Base-by-base conservation (phyloP, 306 rosid genomes). In the Boehmeria nivea region DNA sequence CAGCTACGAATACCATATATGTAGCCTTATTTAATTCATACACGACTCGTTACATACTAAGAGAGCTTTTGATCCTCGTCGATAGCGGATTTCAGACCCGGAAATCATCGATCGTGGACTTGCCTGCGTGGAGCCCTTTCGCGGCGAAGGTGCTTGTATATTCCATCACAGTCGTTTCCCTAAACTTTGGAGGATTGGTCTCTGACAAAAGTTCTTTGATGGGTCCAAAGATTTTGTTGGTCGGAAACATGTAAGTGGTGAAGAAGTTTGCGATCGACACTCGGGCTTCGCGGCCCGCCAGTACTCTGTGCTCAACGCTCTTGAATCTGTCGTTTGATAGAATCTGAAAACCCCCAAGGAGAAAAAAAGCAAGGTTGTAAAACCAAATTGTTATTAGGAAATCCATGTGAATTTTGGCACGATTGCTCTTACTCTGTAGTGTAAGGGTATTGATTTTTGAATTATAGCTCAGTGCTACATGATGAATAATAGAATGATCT, bases 271-370 rank as follows among this genome's bases (percentile, higher is more conserved):
- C 40, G 14, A 52, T 25, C 0, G 61, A 37, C 10, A 63, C 20
- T 16, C 69, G 28, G 6, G 69, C 73, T 19, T 3, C 21, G 45
- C 0, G 31, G 44, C 64, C 67, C 24, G 74, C 74, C 43, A 68
- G 25, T 8, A 68, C 71, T 36, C 71, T 57, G 44, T 73, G 74
- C 13, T 73, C 63, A 25, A 51, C 34, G n/a, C 79, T 73, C 61
- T 43, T 72, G 68, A 82, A 82, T 59, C 26, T 69, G 34, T 78
- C 88, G 24, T 82, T 82, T 13, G 84, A 49, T 43, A 81, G 28
- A 46, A 72, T 56, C 82, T 69, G 65, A 2, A 42, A 59, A 34
- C 0, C 3, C 1, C 8, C n/a, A 23, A 31, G 9, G 5, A 10
- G 5, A 31, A 31, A 4, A 31, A 4, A 31, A 4, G 9, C 36